Conservation (phyloP, 192 early-diverging fungal genomes). For the Rhizoclosmatium sp. region DNA sequence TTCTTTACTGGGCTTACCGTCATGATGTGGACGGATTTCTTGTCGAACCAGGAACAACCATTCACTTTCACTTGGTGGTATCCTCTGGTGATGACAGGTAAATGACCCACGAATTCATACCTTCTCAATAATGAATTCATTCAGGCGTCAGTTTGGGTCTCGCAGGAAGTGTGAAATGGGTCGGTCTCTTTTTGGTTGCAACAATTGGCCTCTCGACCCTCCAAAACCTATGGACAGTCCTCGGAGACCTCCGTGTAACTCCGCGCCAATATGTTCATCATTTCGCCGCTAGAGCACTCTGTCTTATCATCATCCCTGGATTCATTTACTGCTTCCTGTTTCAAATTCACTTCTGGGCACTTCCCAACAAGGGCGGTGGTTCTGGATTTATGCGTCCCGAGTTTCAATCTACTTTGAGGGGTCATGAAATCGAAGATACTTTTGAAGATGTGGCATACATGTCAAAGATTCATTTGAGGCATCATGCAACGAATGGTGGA, state of each 20-base stretch:
- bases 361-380: slow-evolving; percentile 50
- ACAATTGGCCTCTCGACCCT: slow-evolving; percentile 58
- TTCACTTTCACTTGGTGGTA: slow-evolving; percentile 62
- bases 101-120: neutral
- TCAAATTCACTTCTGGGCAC: slow-evolving; percentile 56
- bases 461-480: slow-evolving; percentile 67
- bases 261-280: slow-evolving; percentile 43
- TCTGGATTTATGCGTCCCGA: slow-evolving; percentile 63
- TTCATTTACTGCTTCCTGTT: slow-evolving; percentile 57
- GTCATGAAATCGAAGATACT: slow-evolving; percentile 49
- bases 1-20: slow-evolving; percentile 61
- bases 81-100: slow-evolving; percentile 51
- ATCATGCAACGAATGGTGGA: slow-evolving; percentile 75
- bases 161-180: slow-evolving; percentile 61
- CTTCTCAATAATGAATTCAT: slow-evolving; percentile 10
- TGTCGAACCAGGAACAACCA: slow-evolving; percentile 50
- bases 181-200: slow-evolving; percentile 64
- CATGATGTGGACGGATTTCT: slow-evolving; percentile 59
- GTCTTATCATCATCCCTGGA: slow-evolving; percentile 58
- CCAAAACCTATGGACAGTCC: slow-evolving; percentile 55
- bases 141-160: slow-evolving; percentile 55
- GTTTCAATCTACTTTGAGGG: slow-evolving; percentile 59
- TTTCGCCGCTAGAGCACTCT: slow-evolving; percentile 56
- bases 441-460: slow-evolving; percentile 68
- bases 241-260: slow-evolving; percentile 49